These are phyloP conservation scores for Hevea brasiliensis DNA, from an alignment of 345 rosid genomes.

Conservation along the genomic window DNA sequence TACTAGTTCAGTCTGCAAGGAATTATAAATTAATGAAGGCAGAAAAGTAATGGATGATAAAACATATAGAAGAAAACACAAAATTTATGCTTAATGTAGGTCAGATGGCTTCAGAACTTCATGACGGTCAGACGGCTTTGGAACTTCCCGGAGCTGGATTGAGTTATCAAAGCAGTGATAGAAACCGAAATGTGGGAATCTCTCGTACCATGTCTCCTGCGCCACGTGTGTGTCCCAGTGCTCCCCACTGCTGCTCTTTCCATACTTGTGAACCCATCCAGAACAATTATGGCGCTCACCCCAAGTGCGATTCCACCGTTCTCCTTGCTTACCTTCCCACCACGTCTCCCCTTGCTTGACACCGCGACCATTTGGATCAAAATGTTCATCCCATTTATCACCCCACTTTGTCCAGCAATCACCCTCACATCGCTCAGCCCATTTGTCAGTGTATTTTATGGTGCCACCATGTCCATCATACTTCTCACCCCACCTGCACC, in stretches of 20 bases:
- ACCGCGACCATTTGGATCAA: constrained; percentile 65
- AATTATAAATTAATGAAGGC: not conserved
- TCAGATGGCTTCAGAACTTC: constrained; percentile 55
- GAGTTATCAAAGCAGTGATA: constrained; percentile 92
- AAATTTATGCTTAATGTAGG: constrained; percentile 22
- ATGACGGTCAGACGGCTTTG: constrained; percentile 42
- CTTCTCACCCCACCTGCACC: constrained; percentile 86
- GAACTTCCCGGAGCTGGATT: constrained; percentile 72
- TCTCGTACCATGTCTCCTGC: constrained; percentile 94
- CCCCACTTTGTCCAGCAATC: constrained; percentile 96
- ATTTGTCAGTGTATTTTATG: constrained; percentile 86
- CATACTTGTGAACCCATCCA: constrained; percentile 96
- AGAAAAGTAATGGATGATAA: not conserved
- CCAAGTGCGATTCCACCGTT: constrained; percentile 92
- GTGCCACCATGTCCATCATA: constrained; percentile 90
- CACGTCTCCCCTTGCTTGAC: constrained; percentile 96
- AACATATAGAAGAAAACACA: not conserved
- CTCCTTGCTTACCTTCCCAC: constrained; percentile 91
- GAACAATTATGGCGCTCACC: constrained; percentile 86
- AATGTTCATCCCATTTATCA: constrained; percentile 97
- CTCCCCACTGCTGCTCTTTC: constrained; percentile 94
- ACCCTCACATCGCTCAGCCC: constrained; percentile 88
- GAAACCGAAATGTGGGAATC: constrained; percentile 89
- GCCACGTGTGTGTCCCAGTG: constrained; percentile 79
- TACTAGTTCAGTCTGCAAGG: not conserved